Conservation (phyloP, 2,329 filamentous ascomycete genomes). For the Claviceps paspali region DNA sequence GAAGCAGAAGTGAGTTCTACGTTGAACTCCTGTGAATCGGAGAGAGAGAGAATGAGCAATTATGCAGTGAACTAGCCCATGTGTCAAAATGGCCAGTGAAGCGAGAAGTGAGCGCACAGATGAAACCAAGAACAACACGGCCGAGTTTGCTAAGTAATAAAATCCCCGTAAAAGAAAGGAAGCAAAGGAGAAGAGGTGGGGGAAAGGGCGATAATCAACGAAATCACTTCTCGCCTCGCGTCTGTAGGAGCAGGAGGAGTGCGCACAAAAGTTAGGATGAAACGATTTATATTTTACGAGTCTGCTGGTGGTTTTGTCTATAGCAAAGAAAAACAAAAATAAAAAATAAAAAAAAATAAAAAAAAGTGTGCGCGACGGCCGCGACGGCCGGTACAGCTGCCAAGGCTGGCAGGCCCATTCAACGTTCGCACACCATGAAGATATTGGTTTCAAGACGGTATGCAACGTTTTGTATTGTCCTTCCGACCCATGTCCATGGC, state of each 20-base stretch:
- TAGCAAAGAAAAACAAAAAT: not conserved
- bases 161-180: not conserved
- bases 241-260: not conserved
- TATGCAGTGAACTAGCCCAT: not conserved
- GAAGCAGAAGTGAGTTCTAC: not conserved
- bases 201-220: not conserved
- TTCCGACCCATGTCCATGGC: too few species aligned
- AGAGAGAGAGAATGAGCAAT: not conserved
- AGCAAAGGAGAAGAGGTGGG: not conserved
- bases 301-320: not conserved
- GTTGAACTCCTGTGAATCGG: not conserved
- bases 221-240: not conserved
- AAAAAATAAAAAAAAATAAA: too few species aligned
- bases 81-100: not conserved
- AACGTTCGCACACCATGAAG: not conserved
- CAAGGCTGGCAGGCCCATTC: not conserved
- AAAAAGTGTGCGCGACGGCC: constrained; percentile 2
- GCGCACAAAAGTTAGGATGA: not conserved
- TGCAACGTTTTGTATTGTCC: not conserved
- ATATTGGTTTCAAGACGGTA: not conserved
- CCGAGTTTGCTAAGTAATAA: not conserved
- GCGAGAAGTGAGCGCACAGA: not conserved
- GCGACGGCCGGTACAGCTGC: constrained; percentile 3
- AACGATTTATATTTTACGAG: not conserved
- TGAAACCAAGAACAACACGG: not conserved